Conservation (phyloP, 1,284 basidiomycete species). For the Austroboletus novae-zelandiae region DNA sequence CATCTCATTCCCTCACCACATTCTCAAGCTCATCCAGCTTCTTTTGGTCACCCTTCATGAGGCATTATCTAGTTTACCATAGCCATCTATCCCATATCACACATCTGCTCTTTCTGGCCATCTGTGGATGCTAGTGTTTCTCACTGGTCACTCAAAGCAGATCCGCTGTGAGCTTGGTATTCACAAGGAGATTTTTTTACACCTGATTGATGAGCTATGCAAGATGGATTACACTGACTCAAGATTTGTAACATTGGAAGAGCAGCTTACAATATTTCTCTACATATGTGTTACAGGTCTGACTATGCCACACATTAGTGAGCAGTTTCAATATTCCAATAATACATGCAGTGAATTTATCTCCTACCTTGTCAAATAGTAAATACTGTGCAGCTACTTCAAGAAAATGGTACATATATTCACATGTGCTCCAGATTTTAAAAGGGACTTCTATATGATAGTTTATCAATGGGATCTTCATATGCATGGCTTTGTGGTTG, state of each 20-base stretch:
- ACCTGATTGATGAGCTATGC: background rate
- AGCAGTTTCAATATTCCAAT: slow-evolving; percentile 20
- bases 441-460: too few species aligned
- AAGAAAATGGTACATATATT: background rate
- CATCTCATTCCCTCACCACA: too few species aligned
- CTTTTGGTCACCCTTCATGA: too few species aligned
- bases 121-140: slow-evolving; percentile 17
- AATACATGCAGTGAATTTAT: slow-evolving; percentile 9
- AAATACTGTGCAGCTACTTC: too few species aligned
- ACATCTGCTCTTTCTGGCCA: slow-evolving; percentile 15
- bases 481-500: too few species aligned
- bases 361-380: background rate
- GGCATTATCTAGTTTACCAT: too few species aligned
- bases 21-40: too few species aligned
- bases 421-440: background rate
- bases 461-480: too few species aligned
- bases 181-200: background rate
- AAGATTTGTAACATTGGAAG: background rate
- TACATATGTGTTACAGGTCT: slow-evolving; percentile 15
- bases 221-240: too few species aligned
- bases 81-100: slow-evolving; percentile 13
- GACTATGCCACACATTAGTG: slow-evolving; percentile 5
- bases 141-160: slow-evolving; percentile 14
- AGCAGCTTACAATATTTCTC: slow-evolving; percentile 17
- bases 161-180: slow-evolving; percentile 16